Base-by-base conservation (phyloP, 2,329 filamentous ascomycete species). In the Stagonosporopsis cucurbitacearum region DNA sequence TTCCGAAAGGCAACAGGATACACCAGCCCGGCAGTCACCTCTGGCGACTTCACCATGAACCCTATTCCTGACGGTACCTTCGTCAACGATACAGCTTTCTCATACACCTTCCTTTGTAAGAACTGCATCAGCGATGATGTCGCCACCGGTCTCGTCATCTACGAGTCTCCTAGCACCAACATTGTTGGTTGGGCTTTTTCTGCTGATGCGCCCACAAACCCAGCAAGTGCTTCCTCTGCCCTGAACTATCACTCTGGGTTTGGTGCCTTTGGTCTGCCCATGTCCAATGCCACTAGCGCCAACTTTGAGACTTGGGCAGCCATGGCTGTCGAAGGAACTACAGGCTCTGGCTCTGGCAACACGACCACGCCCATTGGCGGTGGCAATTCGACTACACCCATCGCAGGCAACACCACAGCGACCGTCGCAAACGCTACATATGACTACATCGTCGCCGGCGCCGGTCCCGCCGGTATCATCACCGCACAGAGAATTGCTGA, bases 401-500 rank as follows among this genome's bases (percentile, higher is more conserved):
- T 62, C 20, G 65, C 68, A 33, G 65, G 67, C 23, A 76, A 71
- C 49, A 55, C 51, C 8, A 72, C 73, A 50, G 62, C 77, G 57
- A 77, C 59, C 7, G 44, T 71, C 69, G 62, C 73, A 62, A 58
- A 80, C 78, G 7, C 85, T 78, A 75, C 73, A 3, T 73, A 70
- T 61, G 86, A 88, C 70, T 88, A 88, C 73, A 84, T 88, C 45
- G 78, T 88, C 17, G 81, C 86, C 28, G 86, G 86, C 9, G 82
- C 77, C 13, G 86, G 86, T 46, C 81, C 85, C 1, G 84, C 82
- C 43, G 86, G 86, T 43, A 81, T 88, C 35, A 84, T 86, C 1
- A 70, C 78, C 32, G 81, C 81, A 13, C 82, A 86, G 69, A 81
- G 84, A 63, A 81, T 90, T 22, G 85, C 83, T 20, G 84, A 87